Evolutionary conservation across 1,284 basidiomycete species (phyloP).

Genomic region (Inonotus obliquus): DNA sequence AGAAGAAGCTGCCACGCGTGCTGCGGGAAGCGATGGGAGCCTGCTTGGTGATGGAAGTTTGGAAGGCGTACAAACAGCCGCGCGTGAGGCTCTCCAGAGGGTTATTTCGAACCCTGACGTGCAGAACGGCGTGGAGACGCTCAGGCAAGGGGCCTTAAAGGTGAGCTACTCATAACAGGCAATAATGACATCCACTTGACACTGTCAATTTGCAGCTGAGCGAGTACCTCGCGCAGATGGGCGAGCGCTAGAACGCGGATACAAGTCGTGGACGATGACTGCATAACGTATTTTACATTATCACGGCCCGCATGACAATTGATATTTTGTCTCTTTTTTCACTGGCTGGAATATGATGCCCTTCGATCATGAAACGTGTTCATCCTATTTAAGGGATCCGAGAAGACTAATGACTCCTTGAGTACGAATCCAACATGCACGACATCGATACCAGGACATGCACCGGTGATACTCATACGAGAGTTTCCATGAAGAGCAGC

Average conservation of each 20-base stretch:
- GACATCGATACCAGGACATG: too few relatives aligned
- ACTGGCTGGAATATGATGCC: neutral
- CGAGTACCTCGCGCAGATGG: conserved; percentile 75
- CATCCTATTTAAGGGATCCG: too few relatives aligned
- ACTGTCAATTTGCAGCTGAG: conserved; percentile 46
- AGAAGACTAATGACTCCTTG: too few relatives aligned
- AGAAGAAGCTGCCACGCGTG: conserved; percentile 46
- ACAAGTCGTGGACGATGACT: neutral
- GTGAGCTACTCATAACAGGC: conserved; percentile 48
- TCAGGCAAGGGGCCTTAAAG: conserved; percentile 83
- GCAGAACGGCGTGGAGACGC: conserved; percentile 81
- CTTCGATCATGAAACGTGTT: too few relatives aligned
- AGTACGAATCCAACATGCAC: too few relatives aligned
- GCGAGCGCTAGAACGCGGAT: conserved; percentile 40
- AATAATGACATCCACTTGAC: neutral
- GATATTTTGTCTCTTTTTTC: neutral
- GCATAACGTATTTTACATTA: neutral
- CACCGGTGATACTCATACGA: too few relatives aligned
- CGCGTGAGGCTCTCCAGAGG: conserved; percentile 74
- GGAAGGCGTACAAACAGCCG: conserved; percentile 63
- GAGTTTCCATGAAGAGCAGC: too few relatives aligned
- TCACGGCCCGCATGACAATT: neutral
- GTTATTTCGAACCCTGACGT: conserved; percentile 89
- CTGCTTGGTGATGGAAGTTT: conserved; percentile 67
- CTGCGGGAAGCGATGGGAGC: conserved; percentile 42